phyloP scores from a whole-genome alignment of 176 grass and related monocot species.

The Cenchrus americanus region DNA sequence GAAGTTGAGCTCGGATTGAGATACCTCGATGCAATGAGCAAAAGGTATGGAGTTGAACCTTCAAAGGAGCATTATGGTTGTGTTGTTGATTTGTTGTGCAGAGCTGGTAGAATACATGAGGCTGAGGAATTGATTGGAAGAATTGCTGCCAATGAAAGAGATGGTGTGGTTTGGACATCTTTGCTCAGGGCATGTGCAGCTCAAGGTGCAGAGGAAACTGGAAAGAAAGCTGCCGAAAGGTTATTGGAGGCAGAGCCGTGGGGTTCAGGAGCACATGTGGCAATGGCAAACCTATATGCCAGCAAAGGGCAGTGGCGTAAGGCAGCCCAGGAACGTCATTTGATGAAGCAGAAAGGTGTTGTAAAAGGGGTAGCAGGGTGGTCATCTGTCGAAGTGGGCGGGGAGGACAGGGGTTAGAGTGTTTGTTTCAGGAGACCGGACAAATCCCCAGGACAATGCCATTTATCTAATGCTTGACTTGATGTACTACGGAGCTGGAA shows the following conservation, averaged over 20 bases:
- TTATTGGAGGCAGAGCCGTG: conserved; percentile 59
- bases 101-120: conserved; percentile 58
- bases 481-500: conserved; percentile 46
- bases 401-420: conserved; percentile 41
- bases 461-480: conserved; percentile 56
- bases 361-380: conserved; percentile 59
- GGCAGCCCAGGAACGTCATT: conserved; percentile 55
- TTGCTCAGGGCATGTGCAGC: conserved; percentile 63
- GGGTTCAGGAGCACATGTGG: conserved; percentile 64
- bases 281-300: conserved; percentile 66
- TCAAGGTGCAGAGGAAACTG: conserved; percentile 57
- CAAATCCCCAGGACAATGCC: conserved; percentile 44
- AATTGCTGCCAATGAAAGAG: conserved; percentile 55
- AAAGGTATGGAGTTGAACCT: conserved; percentile 47
- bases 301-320: conserved; percentile 63
- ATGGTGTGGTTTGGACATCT: conserved; percentile 67
- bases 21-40: conserved; percentile 58
- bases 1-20: conserved; percentile 56
- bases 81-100: conserved; percentile 58
- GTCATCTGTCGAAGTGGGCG: conserved; percentile 63
- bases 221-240: conserved; percentile 50
- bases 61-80: conserved; percentile 74
- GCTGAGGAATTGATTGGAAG: conserved; percentile 53
- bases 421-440: conserved; percentile 61
- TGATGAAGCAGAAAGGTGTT: conserved; percentile 70